These are phyloP conservation scores for Yamadazyma jaroonii DNA, from an alignment of 1,139 yeast species.

Conservation along the genomic window DNA sequence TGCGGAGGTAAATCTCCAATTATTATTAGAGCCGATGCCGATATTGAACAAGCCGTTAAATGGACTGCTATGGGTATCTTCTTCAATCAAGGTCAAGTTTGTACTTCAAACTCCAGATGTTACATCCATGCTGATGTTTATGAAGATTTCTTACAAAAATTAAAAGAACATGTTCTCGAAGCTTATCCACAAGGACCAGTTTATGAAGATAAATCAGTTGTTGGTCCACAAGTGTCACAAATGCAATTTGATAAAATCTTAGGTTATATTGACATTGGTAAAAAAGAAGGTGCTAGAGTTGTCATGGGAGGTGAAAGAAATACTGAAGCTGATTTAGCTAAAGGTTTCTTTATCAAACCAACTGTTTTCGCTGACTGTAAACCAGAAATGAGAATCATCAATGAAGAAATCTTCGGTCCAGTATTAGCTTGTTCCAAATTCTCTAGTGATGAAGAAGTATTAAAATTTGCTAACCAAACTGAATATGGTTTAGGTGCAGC, in stretches of 20 bases:
- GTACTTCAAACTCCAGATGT: constrained; percentile 47
- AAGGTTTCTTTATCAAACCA: constrained; percentile 53
- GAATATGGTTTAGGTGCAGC: constrained; percentile 70
- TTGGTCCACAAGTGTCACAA: constrained; percentile 80
- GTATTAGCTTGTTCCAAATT: constrained; percentile 55
- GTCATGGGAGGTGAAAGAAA: constrained; percentile 47
- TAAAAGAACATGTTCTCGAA: constrained; percentile 31
- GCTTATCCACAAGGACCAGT: constrained; percentile 60
- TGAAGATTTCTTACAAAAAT: constrained; percentile 47
- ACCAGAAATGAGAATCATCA: constrained; percentile 51
- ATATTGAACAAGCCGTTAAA: constrained; percentile 75
- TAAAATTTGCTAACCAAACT: constrained; percentile 49
- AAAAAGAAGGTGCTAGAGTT: constrained; percentile 55
- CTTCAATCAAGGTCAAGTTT: constrained; percentile 62
- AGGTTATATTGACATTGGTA: constrained; percentile 49
- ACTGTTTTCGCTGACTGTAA: constrained; percentile 54
- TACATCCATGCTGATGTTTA: constrained; percentile 42
- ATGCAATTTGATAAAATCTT: constrained; percentile 62
- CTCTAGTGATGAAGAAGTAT: constrained; percentile 50
- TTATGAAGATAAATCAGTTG: constrained; percentile 54
- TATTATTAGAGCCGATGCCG: constrained; percentile 70
- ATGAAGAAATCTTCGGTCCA: constrained; percentile 62
- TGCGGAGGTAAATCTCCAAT: constrained; percentile 91
- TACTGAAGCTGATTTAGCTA: constrained; percentile 30
- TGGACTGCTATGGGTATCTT: constrained; percentile 86